These are phyloP conservation scores for Triticum timopheevii DNA, from an alignment of 176 grass and related monocot species.

Conservation along the genomic window DNA sequence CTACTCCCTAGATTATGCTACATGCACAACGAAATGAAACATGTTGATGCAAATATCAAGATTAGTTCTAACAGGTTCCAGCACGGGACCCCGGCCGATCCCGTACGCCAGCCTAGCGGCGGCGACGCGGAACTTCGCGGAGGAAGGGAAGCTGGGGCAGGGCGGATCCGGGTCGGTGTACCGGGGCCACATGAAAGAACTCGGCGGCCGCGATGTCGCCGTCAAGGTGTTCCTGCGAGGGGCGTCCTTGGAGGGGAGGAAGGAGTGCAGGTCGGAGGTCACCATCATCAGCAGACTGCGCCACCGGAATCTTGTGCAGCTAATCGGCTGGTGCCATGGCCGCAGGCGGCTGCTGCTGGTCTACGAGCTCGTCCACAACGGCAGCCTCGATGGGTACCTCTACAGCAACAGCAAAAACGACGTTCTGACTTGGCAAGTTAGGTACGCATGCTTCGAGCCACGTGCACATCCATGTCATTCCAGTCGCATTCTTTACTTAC, in stretches of 20 bases:
- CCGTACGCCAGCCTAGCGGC: constrained; percentile 24
- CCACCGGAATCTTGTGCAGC: constrained; percentile 71
- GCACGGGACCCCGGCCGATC: constrained; percentile 23
- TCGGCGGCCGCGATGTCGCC: constrained; percentile 36
- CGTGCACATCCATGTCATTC: background rate
- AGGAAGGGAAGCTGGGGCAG: constrained; percentile 47
- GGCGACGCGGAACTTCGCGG: constrained; percentile 44
- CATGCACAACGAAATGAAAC: no score
- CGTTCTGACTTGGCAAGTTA: constrained; percentile 35
- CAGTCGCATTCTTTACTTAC: background rate
- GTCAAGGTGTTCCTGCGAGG: constrained; percentile 56
- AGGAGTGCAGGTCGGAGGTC: constrained; percentile 63
- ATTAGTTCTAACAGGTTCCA: no score
- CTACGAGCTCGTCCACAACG: constrained; percentile 54
- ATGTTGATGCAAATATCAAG: no score
- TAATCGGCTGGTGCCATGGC: constrained; percentile 67
- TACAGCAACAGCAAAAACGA: constrained; percentile 14
- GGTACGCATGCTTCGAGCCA: constrained; percentile 6
- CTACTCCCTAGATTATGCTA: no score
- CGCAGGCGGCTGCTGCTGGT: constrained; percentile 40
- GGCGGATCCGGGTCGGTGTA: constrained; percentile 72
- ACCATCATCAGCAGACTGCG: constrained; percentile 59
- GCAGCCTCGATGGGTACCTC: constrained; percentile 57
- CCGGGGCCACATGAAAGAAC: constrained; percentile 33
- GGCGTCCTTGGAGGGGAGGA: constrained; percentile 48